Conservation (phyloP, 176 grass and related monocot genomes). For the Hyparrhenia diplandra region DNA sequence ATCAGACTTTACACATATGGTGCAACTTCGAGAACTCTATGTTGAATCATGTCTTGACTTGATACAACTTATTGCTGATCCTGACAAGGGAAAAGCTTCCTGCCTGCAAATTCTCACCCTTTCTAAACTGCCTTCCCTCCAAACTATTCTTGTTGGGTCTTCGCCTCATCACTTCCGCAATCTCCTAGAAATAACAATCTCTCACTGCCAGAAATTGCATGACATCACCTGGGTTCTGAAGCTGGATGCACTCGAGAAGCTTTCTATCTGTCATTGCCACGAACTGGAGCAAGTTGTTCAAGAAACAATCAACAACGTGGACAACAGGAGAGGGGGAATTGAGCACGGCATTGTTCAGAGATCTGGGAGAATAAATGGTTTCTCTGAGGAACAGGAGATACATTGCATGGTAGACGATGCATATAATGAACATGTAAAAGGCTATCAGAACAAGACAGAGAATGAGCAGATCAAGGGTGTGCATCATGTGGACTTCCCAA, state of each 20-base stretch:
- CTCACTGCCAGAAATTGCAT: constrained; percentile 40
- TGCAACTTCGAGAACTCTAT: constrained; percentile 53
- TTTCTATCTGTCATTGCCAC: constrained; percentile 42
- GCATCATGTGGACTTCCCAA: constrained; percentile 28
- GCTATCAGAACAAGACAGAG: not conserved
- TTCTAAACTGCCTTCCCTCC: constrained; percentile 34
- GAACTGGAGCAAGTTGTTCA: constrained; percentile 41
- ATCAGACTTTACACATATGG: constrained; percentile 47
- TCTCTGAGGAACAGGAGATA: constrained; percentile 39
- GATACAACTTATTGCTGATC: constrained; percentile 33
- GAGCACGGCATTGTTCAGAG: not conserved
- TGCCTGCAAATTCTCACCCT: constrained; percentile 50
- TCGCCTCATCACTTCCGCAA: constrained; percentile 42
- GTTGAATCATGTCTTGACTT: constrained; percentile 50
- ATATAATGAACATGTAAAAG: constrained; percentile 8
- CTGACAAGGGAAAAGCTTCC: constrained; percentile 19
- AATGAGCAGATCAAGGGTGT: not conserved
- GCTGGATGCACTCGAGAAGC: constrained; percentile 53
- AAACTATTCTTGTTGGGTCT: constrained; percentile 28
- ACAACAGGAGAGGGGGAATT: not conserved
- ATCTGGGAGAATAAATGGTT: not conserved
- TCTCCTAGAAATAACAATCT: constrained; percentile 52
- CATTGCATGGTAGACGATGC: constrained; percentile 27
- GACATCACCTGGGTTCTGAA: constrained; percentile 44
- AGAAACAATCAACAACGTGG: constrained; percentile 4